Percentiles rank a stretch among this genome's conserved stretches.
phyloP scores from a whole-genome alignment of 345 rosid genomes.

The Draba incana region DNA sequence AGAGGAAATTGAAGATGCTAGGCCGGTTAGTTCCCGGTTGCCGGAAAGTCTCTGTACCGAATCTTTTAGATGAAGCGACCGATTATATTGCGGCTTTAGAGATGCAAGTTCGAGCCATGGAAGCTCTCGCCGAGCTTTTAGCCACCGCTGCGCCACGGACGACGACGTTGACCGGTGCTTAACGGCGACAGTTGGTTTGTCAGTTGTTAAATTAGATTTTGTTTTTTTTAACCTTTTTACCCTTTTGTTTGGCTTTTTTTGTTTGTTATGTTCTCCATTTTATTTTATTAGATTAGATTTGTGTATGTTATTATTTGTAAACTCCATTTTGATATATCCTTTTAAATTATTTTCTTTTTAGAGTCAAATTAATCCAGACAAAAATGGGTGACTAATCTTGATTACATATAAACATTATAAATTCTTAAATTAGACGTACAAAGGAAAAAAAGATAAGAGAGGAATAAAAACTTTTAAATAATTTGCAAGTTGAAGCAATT shows the following conservation, averaged over 20 bases:
- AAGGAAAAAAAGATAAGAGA: not conserved
- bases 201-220: constrained; percentile 29
- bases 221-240: constrained; percentile 16
- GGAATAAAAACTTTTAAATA: constrained; percentile 3
- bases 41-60: constrained; percentile 58
- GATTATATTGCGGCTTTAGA: constrained; percentile 92
- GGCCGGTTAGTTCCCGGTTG: constrained; percentile 90
- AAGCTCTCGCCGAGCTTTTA: constrained; percentile 54
- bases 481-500: constrained; percentile 24
- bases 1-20: constrained; percentile 53
- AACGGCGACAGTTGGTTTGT: constrained; percentile 39
- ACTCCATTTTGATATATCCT: constrained; percentile 30
- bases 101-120: constrained; percentile 94
- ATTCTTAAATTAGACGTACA: too few relatives aligned
- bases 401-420: too few relatives aligned
- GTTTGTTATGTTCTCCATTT: not conserved
- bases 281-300: constrained; percentile 28
- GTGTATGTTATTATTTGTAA: constrained; percentile 36
- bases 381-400: too few relatives aligned
- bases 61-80: constrained; percentile 70
- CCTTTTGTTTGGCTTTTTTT: constrained; percentile 18
- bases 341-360: not conserved
- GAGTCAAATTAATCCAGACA: not conserved
- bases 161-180: constrained; percentile 36
- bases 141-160: constrained; percentile 26